phyloP scores from a whole-genome alignment of 2,329 filamentous ascomycete species.

The Plectosphaerella plurivora region DNA sequence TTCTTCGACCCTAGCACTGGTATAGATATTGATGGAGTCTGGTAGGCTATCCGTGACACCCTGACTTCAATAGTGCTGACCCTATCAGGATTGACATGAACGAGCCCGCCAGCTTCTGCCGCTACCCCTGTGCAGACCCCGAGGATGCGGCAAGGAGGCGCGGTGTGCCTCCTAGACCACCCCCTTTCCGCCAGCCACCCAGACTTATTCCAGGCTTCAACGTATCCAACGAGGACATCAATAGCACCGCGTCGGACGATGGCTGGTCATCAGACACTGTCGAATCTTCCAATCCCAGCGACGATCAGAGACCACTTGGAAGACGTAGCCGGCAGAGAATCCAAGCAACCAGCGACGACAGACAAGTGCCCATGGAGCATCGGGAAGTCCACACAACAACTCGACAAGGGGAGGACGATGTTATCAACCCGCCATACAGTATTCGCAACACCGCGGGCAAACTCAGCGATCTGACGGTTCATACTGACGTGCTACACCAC shows the following conservation, averaged over 20 bases:
- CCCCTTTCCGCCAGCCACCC: slow-evolving; percentile 58
- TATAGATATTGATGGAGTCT: slow-evolving; percentile 71
- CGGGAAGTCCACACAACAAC: slow-evolving; percentile 9
- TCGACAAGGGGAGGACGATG: not conserved
- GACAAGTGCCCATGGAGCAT: not conserved
- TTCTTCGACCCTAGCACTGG: slow-evolving; percentile 63
- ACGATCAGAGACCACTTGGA: not conserved
- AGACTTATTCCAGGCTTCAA: slow-evolving; percentile 55
- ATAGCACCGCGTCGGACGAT: not conserved
- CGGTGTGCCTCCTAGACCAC: slow-evolving; percentile 56
- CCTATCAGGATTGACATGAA: slow-evolving; percentile 40
- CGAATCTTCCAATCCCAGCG: not conserved
- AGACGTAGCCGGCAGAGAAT: not conserved
- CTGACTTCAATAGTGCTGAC: slow-evolving; percentile 19
- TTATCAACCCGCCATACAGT: slow-evolving; percentile 10
- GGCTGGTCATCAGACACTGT: not conserved
- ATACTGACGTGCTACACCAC: slow-evolving; percentile 62
- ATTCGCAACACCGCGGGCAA: slow-evolving; percentile 25
- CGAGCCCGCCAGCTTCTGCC: slow-evolving; percentile 60
- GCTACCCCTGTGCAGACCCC: slow-evolving; percentile 28
- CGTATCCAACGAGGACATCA: not conserved
- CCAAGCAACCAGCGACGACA: not conserved
- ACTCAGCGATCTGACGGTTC: slow-evolving; percentile 54
- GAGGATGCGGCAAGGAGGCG: slow-evolving; percentile 6
- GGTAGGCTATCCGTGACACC: slow-evolving; percentile 61